Percentiles rank a stretch among this genome's conserved stretches.
Evolutionary conservation across 2,329 filamentous ascomycete species (phyloP).

Genomic region (Hypoxylon sp.): DNA sequence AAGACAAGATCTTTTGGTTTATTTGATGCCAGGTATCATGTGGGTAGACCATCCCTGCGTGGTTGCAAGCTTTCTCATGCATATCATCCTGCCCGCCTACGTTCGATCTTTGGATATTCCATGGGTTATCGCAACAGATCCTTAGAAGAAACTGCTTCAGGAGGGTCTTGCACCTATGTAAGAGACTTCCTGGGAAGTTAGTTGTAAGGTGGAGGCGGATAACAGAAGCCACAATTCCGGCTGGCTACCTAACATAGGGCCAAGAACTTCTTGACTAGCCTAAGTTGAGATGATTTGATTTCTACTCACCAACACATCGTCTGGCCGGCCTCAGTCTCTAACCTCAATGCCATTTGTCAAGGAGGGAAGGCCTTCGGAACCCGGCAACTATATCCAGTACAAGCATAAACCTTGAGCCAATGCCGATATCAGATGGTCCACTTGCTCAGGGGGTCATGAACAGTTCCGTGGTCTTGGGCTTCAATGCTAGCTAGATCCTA

Average conservation of each 20-base stretch:
- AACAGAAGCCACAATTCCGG: neutral
- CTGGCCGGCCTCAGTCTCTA: constrained; percentile 1
- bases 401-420: constrained; percentile 2
- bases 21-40: neutral
- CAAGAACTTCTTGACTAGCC: neutral
- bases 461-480: constrained; percentile 33
- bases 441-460: constrained; percentile 11
- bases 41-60: neutral
- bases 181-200: neutral
- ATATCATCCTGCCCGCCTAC: neutral
- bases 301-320: constrained; percentile 8
- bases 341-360: constrained; percentile 7
- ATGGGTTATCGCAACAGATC: neutral
- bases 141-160: neutral
- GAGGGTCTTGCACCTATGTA: neutral
- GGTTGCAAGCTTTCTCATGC: neutral
- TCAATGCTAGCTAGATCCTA: constrained; percentile 15
- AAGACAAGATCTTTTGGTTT: neutral
- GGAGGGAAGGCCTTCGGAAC: constrained; percentile 6
- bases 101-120: neutral
- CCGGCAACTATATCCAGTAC: constrained; percentile 9
- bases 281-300: constrained; percentile 15
- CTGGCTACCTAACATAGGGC: constrained; percentile 1
- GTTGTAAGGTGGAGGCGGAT: neutral
- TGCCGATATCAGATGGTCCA: constrained; percentile 10